Evolutionary conservation across 768 basidiomycete genomes (phyloP).

Genomic region (Trichaptum fuscoviolaceum): DNA sequence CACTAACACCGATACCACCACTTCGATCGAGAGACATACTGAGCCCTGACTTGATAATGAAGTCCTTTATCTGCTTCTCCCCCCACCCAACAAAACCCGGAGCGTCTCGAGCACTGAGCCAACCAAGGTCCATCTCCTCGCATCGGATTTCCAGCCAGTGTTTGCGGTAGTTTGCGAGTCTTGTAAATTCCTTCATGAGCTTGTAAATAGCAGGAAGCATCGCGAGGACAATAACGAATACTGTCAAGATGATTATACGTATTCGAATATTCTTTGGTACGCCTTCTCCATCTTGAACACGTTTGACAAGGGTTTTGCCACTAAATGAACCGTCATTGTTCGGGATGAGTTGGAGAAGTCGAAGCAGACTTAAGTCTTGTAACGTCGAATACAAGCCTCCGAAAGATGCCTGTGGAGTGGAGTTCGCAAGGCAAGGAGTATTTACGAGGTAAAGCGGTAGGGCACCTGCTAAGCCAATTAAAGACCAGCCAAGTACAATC

Average conservation of each 20-base stretch:
- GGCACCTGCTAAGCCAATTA: constrained; percentile 64
- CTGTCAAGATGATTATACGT: constrained; percentile 65
- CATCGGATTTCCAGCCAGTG: constrained; percentile 63
- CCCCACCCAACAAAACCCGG: constrained; percentile 70
- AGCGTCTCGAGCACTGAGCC: constrained; percentile 57
- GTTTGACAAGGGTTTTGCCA: constrained; percentile 26
- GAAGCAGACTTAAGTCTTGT: constrained; percentile 71
- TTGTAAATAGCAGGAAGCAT: constrained; percentile 61
- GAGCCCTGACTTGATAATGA: constrained; percentile 59
- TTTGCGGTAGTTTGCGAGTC: constrained; percentile 45
- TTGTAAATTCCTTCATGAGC: constrained; percentile 59
- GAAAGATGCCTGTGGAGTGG: constrained; percentile 37
- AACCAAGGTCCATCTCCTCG: constrained; percentile 68
- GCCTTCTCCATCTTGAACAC: constrained; percentile 29
- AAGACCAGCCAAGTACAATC: constrained; percentile 59
- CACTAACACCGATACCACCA: constrained; percentile 20
- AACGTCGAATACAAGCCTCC: constrained; percentile 62
- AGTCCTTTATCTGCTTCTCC: constrained; percentile 68
- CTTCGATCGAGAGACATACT: constrained; percentile 47
- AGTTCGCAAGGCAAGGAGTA: constrained; percentile 61
- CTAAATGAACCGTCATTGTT: constrained; percentile 28
- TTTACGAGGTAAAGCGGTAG: constrained; percentile 69
- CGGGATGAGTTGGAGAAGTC: constrained; percentile 62
- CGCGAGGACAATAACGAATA: constrained; percentile 55
- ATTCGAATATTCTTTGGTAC: constrained; percentile 43